Evolutionary conservation across 106 monocot species (phyloP), one percentile per base, ranked within the genome.

Genomic region (Dactylorhiza incarnata): DNA sequence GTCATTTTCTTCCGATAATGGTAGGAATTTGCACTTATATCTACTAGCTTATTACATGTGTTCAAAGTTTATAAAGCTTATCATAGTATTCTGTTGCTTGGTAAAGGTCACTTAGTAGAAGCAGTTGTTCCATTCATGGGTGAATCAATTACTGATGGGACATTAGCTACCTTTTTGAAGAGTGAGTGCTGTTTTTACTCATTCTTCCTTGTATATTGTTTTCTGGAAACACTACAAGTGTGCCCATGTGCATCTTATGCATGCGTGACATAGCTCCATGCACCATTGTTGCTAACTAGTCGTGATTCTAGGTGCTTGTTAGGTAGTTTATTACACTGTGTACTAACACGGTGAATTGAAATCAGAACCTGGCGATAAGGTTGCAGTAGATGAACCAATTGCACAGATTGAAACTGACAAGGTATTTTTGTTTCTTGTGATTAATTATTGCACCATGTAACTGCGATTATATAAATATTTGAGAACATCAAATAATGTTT

Each of bases 81-180:
- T 17, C 46, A 25, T 74, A 46, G 15, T 62, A 6, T 45, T 76
- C 75, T 67, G 48, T 63, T 70, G 79, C 3, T 73, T 9, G 15
- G 53, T 84, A 73, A 79, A 91, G 96, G 87, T 85, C 86, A 97
- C 61, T 48, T 80, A 5, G 73, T 87, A 75, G 89, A 97, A 22
- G 96, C 89, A 47, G 93, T 97, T 49, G 96, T 97, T 19, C 96
- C 96, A 50, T 87, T 79, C 75, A 93, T 97, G 96, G 96, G 96
- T 54, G 96, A 97, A 89, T 97, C 96, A 43, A 91, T 97, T 63
- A 93, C 96, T 76, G 96, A 97, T 86, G 96, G 96, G 50, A 97
- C 96, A 23, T 71, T 97, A 51, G 91, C 93, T 16, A 79, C 89
- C 29, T 89, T 97, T 25, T 78, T 94, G 71, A 97, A 97, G 78